phyloP scores from a whole-genome alignment of 768 basidiomycete species.

The Tricholoma bakamatsutake region DNA sequence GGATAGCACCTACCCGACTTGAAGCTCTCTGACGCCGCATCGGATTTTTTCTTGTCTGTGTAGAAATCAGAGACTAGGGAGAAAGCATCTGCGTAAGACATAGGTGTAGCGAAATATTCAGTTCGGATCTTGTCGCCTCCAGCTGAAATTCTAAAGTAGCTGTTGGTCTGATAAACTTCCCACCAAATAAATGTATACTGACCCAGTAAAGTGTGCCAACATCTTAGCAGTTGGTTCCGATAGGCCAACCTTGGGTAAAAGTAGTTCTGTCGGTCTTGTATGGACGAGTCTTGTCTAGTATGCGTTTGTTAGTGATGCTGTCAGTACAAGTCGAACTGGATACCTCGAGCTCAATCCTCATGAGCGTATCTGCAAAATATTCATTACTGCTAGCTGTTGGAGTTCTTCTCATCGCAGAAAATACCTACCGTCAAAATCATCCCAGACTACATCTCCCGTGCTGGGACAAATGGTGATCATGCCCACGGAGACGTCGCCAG shows the following conservation, averaged over 20 bases:
- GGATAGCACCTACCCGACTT: constrained; percentile 33
- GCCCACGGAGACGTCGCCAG: constrained; percentile 46
- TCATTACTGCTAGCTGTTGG: not conserved
- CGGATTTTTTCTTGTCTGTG: constrained; percentile 39
- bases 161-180: constrained; percentile 4
- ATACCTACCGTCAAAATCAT: constrained; percentile 72
- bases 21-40: constrained; percentile 36
- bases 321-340: constrained; percentile 3
- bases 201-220: constrained; percentile 68
- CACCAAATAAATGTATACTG: constrained; percentile 2
- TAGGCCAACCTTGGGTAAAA: constrained; percentile 55
- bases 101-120: constrained; percentile 50
- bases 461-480: constrained; percentile 78
- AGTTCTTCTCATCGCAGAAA: not conserved
- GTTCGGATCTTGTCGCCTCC: constrained; percentile 44
- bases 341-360: constrained; percentile 89
- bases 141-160: constrained; percentile 28
- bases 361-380: constrained; percentile 53
- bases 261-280: constrained; percentile 74
- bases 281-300: constrained; percentile 82
- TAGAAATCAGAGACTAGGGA: constrained; percentile 62
- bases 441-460: constrained; percentile 92
- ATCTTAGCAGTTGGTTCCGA: constrained; percentile 72
- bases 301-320: not conserved
- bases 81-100: constrained; percentile 69